These are phyloP conservation scores for Fusarium chlamydosporum DNA, from an alignment of 2,329 filamentous ascomycete genomes.

Conservation along the genomic window DNA sequence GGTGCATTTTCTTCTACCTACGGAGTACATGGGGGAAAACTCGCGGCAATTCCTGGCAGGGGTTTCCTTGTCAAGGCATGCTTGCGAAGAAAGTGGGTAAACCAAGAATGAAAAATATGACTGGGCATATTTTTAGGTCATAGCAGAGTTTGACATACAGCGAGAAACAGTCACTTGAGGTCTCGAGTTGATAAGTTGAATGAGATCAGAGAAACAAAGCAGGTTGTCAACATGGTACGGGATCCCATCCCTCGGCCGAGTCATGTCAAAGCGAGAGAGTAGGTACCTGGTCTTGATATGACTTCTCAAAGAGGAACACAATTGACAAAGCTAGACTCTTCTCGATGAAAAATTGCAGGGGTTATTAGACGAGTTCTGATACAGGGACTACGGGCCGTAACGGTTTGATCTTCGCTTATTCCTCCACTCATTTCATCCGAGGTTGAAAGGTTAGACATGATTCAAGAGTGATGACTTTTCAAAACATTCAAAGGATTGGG, in stretches of 20 bases:
- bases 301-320: not conserved
- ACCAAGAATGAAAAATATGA: slow-evolving; percentile 2
- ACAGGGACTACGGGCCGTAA: slow-evolving; percentile 3
- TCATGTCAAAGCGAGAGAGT: not conserved
- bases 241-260: not conserved
- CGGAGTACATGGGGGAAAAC: no score
- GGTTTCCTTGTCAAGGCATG: slow-evolving; percentile 26
- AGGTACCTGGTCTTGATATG: not conserved
- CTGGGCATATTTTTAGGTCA: not conserved
- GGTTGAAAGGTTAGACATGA: not conserved
- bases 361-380: not conserved
- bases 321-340: not conserved
- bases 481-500: not conserved
- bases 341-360: not conserved
- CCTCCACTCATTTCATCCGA: not conserved
- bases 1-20: not conserved
- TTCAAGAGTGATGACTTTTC: not conserved
- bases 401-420: slow-evolving; percentile 1
- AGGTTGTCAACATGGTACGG: not conserved
- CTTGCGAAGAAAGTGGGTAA: slow-evolving; percentile 15
- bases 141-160: not conserved
- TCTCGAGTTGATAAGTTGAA: not conserved
- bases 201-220: not conserved
- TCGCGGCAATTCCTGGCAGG: slow-evolving; percentile 8
- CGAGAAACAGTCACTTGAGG: not conserved